Conservation (phyloP, 164 flowering plant genomes). For the Euptelea pleiosperma region DNA sequence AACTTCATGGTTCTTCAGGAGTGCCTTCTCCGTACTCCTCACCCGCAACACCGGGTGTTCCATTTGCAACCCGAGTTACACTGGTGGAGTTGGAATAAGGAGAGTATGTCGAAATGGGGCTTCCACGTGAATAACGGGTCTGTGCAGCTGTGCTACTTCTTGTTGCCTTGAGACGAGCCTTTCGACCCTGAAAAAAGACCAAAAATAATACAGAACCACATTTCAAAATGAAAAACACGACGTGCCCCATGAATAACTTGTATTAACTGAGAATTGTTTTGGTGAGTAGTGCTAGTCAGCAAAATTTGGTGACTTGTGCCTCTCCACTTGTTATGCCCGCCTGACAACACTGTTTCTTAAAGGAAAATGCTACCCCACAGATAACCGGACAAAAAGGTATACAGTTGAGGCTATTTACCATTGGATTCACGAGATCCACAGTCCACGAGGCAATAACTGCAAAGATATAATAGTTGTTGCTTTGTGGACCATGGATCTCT, state of each 20-base stretch:
- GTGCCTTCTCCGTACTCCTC: conserved; percentile 62
- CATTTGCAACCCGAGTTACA: conserved; percentile 52
- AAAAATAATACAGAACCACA: not conserved
- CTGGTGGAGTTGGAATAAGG: conserved; percentile 51
- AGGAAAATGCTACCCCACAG: too few relatives aligned
- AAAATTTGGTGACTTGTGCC: not conserved
- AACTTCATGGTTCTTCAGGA: conserved; percentile 42
- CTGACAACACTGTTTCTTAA: too few relatives aligned
- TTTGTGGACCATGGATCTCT: too few relatives aligned
- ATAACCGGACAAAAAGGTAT: too few relatives aligned
- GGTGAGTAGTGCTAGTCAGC: too few relatives aligned
- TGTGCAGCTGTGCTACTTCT: conserved; percentile 80
- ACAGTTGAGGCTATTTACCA: too few relatives aligned
- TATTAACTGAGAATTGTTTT: too few relatives aligned
- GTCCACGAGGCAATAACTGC: too few relatives aligned
- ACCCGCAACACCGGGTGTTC: conserved; percentile 44
- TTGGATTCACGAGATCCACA: too few relatives aligned
- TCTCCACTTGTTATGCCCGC: too few relatives aligned
- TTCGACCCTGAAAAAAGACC: conserved; percentile 61
- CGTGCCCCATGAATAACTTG: not conserved
- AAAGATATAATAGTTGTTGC: too few relatives aligned
- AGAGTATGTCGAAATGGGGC: conserved; percentile 50
- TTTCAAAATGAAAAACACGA: not conserved
- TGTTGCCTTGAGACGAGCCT: conserved; percentile 76
- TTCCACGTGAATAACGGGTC: conserved; percentile 58